Conservation (phyloP, 2,329 filamentous ascomycete species). For the Podosphaera leucotricha region DNA sequence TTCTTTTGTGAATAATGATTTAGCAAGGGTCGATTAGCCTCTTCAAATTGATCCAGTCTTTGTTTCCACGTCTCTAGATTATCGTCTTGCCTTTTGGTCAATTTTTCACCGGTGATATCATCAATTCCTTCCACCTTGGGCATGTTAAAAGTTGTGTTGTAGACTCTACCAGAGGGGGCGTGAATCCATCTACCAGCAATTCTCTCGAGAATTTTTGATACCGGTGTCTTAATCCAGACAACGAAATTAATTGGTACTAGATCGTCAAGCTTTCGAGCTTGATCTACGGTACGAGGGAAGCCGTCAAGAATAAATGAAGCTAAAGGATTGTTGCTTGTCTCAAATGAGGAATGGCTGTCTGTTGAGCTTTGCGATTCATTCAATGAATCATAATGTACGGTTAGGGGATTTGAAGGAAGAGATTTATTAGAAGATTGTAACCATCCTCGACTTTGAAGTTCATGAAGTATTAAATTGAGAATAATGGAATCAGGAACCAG, state of each 20-base stretch:
- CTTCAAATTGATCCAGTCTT: constrained; percentile 61
- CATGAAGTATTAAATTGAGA: constrained; percentile 73
- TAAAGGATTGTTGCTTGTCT: constrained; percentile 41
- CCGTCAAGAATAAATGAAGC: constrained; percentile 92
- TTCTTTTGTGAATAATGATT: constrained; percentile 74
- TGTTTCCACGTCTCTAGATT: constrained; percentile 65
- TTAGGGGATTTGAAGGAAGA: constrained; percentile 8
- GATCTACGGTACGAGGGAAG: constrained; percentile 68
- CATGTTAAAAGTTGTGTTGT: constrained; percentile 83
- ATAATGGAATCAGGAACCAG: constrained; percentile 88
- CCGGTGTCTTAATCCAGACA: constrained; percentile 65
- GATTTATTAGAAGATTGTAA: constrained; percentile 24
- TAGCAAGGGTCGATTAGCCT: constrained; percentile 63
- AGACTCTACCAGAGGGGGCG: constrained; percentile 70
- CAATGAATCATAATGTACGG: constrained; percentile 16
- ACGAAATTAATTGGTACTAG: constrained; percentile 90
- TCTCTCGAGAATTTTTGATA: constrained; percentile 65
- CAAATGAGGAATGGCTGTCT: constrained; percentile 18
- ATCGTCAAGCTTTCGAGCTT: constrained; percentile 54
- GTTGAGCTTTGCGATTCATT: constrained; percentile 14
- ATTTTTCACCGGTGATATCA: constrained; percentile 70
- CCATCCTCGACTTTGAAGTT: constrained; percentile 72
- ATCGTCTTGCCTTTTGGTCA: constrained; percentile 70
- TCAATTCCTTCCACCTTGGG: constrained; percentile 62
- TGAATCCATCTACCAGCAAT: constrained; percentile 90